phyloP scores from a whole-genome alignment of 1,284 basidiomycete genomes.

The Apiotrichum domesticum region DNA sequence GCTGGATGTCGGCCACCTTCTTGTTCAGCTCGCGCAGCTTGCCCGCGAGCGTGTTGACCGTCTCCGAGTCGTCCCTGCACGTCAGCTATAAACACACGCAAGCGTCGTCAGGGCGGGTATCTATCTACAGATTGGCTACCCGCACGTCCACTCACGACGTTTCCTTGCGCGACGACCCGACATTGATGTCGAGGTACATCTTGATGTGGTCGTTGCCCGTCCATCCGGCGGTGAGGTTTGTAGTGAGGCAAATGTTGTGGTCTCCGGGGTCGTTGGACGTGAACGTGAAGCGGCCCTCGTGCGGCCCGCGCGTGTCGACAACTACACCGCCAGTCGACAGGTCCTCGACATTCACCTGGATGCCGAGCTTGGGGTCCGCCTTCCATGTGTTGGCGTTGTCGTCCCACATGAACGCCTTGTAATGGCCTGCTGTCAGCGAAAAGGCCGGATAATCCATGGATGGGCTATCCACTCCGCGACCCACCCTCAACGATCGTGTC shows the following conservation, averaged over 20 bases:
- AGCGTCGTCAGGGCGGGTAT: too few relatives aligned
- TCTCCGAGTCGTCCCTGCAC: slow-evolving; percentile 59
- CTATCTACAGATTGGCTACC: too few relatives aligned
- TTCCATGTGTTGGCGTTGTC: slow-evolving; percentile 64
- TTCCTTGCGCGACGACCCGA: slow-evolving; percentile 79
- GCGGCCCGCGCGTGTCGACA: slow-evolving; percentile 79
- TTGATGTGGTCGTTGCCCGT: slow-evolving; percentile 79
- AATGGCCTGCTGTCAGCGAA: slow-evolving; percentile 61
- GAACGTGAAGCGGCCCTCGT: slow-evolving; percentile 91
- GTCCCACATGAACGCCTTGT: slow-evolving; percentile 85
- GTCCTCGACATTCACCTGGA: slow-evolving; percentile 76
- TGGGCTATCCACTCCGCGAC: slow-evolving; percentile 16
- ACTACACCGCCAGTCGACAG: slow-evolving; percentile 48
- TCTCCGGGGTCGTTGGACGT: slow-evolving; percentile 89
- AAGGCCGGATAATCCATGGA: too few relatives aligned
- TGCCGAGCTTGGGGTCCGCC: slow-evolving; percentile 71
- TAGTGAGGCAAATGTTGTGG: slow-evolving; percentile 91
- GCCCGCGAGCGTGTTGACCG: slow-evolving; percentile 77
- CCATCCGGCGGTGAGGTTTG: slow-evolving; percentile 78
- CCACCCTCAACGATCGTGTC: slow-evolving; percentile 93
- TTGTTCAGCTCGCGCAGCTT: slow-evolving; percentile 88
- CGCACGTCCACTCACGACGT: slow-evolving; percentile 52
- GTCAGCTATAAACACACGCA: too few relatives aligned
- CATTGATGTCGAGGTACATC: slow-evolving; percentile 87
- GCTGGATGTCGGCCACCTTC: slow-evolving; percentile 83